A percentile compares a stretch with the other conserved stretches of the same genome.
phyloP scores from a whole-genome alignment of 495 filamentous ascomycete genomes.

The Massariosphaeria phaeospora region DNA sequence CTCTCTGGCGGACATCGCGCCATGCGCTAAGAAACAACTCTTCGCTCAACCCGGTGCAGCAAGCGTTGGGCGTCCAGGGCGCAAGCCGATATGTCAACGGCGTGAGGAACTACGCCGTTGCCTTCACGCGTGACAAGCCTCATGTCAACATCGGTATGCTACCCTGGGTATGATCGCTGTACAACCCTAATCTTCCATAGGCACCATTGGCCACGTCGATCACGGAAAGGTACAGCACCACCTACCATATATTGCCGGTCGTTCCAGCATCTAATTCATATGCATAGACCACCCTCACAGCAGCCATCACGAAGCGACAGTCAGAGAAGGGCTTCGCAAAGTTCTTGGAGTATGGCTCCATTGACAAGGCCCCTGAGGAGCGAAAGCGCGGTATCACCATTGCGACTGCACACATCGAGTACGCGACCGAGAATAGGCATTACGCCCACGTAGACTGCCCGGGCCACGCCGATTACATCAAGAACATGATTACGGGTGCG shows the following conservation, averaged over 20 bases:
- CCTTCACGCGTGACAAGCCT: slow-evolving; percentile 87
- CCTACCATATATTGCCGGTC: too few species aligned
- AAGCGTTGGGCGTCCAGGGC: slow-evolving; percentile 54
- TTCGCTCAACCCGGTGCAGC: slow-evolving; percentile 41
- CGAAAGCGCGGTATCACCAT: slow-evolving; percentile 99
- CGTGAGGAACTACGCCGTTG: slow-evolving; percentile 61
- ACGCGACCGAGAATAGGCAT: slow-evolving; percentile 82
- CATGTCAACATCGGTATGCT: slow-evolving; percentile 91
- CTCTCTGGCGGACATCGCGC: slow-evolving; percentile 40
- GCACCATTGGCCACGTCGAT: slow-evolving; percentile 98
- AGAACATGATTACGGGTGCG: slow-evolving; percentile 99
- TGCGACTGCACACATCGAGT: slow-evolving; percentile 96
- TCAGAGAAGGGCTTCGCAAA: slow-evolving; percentile 85
- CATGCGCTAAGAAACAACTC: slow-evolving; percentile 35
- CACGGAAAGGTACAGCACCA: slow-evolving; percentile 78
- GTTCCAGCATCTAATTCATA: too few species aligned
- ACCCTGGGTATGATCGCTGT: background rate
- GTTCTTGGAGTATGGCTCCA: slow-evolving; percentile 94
- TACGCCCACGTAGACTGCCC: slow-evolving; percentile 99
- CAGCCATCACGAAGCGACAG: slow-evolving; percentile 96
- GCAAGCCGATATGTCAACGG: slow-evolving; percentile 61
- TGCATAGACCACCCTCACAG: slow-evolving; percentile 84
- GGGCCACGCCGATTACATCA: slow-evolving; percentile 99
- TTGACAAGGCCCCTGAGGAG: slow-evolving; percentile 98
- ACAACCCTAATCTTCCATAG: slow-evolving; percentile 38